phyloP scores from a whole-genome alignment of 495 filamentous ascomycete genomes.

The Sphaerosporella brunnea region DNA sequence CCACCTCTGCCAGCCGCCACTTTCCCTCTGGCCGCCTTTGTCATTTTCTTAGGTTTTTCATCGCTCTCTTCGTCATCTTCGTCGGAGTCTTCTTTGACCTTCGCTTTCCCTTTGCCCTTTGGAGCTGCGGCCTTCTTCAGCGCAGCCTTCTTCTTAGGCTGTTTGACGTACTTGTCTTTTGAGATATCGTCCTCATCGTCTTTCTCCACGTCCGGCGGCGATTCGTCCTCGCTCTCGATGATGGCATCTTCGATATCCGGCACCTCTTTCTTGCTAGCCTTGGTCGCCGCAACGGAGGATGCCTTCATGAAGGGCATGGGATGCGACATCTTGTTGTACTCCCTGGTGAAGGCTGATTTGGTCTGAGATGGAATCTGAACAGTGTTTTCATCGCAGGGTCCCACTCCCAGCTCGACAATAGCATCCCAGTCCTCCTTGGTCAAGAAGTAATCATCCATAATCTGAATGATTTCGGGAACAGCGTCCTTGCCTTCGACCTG shows the following conservation, averaged over 20 bases:
- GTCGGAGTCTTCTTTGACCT: conserved; percentile 1
- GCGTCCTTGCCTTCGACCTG: conserved; percentile 55
- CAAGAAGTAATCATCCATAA: conserved; percentile 97
- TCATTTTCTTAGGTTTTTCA: not conserved
- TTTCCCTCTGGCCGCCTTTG: too few species aligned
- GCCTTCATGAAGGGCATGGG: conserved; percentile 94
- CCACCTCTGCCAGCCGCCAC: too few species aligned
- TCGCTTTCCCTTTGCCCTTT: not conserved
- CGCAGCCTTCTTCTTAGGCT: conserved; percentile 46
- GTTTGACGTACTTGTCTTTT: conserved; percentile 92
- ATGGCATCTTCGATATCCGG: conserved; percentile 94
- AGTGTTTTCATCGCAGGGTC: conserved; percentile 52
- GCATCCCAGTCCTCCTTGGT: conserved; percentile 88
- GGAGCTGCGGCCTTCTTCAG: conserved; percentile 31
- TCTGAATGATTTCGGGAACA: conserved; percentile 55
- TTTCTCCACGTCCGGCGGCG: conserved; percentile 38
- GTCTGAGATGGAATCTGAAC: conserved; percentile 69
- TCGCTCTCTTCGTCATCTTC: too few species aligned
- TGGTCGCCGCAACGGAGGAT: conserved; percentile 51
- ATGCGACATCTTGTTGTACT: conserved; percentile 75
- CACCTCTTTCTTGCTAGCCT: conserved; percentile 48
- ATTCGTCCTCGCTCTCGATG: conserved; percentile 71
- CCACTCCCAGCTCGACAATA: conserved; percentile 79
- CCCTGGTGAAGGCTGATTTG: conserved; percentile 72
- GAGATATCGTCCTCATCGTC: conserved; percentile 59